These are phyloP conservation scores for Colletotrichum plurivorum DNA, from an alignment of 2,329 filamentous ascomycete genomes.

Conservation along the genomic window DNA sequence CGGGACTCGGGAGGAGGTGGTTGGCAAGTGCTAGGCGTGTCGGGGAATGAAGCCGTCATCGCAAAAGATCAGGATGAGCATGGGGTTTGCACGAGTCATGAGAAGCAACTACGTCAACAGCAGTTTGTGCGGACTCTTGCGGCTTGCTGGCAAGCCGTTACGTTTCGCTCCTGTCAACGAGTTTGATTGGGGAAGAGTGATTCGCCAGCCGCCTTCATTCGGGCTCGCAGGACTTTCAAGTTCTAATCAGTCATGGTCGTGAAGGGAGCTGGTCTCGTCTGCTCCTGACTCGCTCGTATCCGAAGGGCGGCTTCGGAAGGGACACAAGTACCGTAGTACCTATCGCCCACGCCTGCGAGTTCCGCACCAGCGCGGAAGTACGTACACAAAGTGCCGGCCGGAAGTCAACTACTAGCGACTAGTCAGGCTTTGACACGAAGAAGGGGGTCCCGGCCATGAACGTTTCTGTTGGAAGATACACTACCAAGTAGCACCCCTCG, in stretches of 20 bases:
- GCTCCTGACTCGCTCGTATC: conserved; percentile 39
- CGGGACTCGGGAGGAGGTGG: conserved; percentile 3
- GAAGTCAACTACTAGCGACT: conserved; percentile 12
- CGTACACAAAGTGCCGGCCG: conserved; percentile 39
- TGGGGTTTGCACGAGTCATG: conserved; percentile 36
- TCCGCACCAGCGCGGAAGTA: conserved; percentile 26
- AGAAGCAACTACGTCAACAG: conserved; percentile 33
- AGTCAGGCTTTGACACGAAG: conserved; percentile 38
- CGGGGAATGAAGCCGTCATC: conserved; percentile 1
- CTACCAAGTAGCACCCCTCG: conserved; percentile 10
- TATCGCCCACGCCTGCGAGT: conserved; percentile 23
- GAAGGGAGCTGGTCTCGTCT: conserved; percentile 25
- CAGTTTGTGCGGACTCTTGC: background rate
- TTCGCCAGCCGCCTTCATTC: conserved; percentile 17
- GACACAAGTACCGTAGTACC: conserved; percentile 2
- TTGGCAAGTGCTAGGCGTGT: conserved; percentile 17
- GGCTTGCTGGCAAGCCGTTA: conserved; percentile 10
- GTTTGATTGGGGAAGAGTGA: background rate
- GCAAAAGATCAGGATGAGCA: conserved; percentile 25
- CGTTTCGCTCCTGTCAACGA: conserved; percentile 21
- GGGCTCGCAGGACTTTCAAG: background rate
- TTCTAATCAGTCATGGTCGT: conserved; percentile 22
- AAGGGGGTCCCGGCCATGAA: background rate
- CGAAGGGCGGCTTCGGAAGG: conserved; percentile 33
- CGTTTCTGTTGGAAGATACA: conserved; percentile 27